Percentiles rank a stretch among this genome's conserved stretches.
Conservation (phyloP, 75 land plant species). For the Gnetum montanum region DNA sequence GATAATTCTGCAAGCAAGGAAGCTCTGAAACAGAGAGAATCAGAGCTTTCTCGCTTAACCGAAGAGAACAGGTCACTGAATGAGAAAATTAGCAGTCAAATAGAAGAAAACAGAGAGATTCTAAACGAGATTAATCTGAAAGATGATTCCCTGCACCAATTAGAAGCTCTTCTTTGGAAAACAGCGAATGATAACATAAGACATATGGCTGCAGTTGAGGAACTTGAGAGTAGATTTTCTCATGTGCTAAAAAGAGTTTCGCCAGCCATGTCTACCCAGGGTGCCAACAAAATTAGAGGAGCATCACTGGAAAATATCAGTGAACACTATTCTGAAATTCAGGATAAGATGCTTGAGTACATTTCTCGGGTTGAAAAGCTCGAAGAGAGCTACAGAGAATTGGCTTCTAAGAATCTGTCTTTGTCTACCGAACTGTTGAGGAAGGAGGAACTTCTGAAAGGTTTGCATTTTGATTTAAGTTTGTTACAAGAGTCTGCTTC, state of each 20-base stretch:
- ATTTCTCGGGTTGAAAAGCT: constrained; percentile 22
- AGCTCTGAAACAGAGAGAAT: constrained; percentile 6
- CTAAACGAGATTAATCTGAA: neutral
- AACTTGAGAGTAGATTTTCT: constrained; percentile 2
- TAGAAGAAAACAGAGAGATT: neutral
- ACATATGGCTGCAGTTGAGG: constrained; percentile 4
- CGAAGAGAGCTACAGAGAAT: constrained; percentile 15
- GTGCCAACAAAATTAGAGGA: neutral
- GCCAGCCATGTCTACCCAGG: neutral
- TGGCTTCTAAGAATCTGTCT: constrained; percentile 25
- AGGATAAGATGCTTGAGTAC: constrained; percentile 11
- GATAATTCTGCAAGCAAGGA: neutral
- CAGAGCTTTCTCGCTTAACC: neutral
- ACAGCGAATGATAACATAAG: constrained; percentile 3
- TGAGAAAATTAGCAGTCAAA: neutral
- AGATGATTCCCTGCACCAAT: constrained; percentile 1
- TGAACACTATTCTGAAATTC: constrained; percentile 17
- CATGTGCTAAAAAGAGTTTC: constrained; percentile 1
- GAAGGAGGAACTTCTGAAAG: constrained; percentile 62
- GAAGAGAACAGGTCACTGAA: constrained; percentile 10
- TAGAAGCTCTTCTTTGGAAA: neutral
- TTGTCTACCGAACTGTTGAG: constrained; percentile 38
- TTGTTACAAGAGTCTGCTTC: constrained; percentile 75
- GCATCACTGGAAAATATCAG: constrained; percentile 10
- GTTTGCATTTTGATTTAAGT: constrained; percentile 66